Evolutionary conservation across 2,329 filamentous ascomycete genomes (phyloP).

Genomic region (Cladosporium sp.): DNA sequence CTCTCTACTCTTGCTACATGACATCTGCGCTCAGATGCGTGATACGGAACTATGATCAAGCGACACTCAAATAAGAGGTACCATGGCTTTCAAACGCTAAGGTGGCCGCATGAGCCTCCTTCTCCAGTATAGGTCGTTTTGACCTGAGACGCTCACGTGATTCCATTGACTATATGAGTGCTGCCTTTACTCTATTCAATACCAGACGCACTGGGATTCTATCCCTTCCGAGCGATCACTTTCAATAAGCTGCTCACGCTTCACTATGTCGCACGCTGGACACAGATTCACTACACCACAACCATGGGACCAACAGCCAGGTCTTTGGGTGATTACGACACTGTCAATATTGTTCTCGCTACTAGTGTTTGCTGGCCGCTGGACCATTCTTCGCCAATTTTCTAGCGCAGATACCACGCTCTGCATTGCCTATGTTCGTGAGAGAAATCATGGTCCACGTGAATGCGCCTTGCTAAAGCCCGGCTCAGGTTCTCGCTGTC

Average conservation of each 20-base stretch:
- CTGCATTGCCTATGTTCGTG: background rate
- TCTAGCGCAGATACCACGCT: background rate
- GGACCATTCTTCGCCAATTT: background rate
- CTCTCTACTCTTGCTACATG: background rate
- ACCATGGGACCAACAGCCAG: background rate
- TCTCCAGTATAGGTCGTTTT: background rate
- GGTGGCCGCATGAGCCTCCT: background rate
- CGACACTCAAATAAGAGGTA: background rate
- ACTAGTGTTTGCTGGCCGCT: background rate
- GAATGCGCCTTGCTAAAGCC: background rate
- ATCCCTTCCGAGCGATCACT: background rate
- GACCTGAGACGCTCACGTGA: background rate
- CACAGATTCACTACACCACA: background rate
- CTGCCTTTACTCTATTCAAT: background rate
- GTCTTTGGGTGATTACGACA: constrained; percentile 1
- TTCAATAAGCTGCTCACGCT: background rate
- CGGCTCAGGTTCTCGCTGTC: background rate
- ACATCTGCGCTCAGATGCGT: background rate
- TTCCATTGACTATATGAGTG: background rate
- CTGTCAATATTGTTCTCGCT: background rate
- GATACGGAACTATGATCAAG: background rate
- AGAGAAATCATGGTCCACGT: background rate
- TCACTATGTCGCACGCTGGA: background rate
- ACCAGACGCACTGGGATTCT: background rate
- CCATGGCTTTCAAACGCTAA: background rate